Percentiles rank a stretch among this genome's conserved stretches.
These are phyloP conservation scores for Trichoderma reesei DNA, from an alignment of 495 filamentous ascomycete genomes.

Conservation along the genomic window DNA sequence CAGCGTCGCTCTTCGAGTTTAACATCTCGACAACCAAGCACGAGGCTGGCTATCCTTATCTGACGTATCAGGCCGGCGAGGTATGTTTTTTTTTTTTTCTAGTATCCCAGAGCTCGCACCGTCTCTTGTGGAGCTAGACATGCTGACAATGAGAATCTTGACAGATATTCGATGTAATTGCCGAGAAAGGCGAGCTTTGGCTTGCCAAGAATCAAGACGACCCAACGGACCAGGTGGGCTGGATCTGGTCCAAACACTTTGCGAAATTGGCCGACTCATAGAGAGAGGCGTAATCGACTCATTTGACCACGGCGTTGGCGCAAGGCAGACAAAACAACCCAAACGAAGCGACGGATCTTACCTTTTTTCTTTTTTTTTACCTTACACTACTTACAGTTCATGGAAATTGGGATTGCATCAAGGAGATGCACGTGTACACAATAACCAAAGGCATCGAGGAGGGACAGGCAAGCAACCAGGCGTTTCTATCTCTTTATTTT, in stretches of 20 bases:
- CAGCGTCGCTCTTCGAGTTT: constrained; percentile 91
- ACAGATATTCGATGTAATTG: constrained; percentile 79
- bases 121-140: not conserved
- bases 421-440: constrained; percentile 2
- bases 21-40: constrained; percentile 85
- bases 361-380: too few relatives aligned
- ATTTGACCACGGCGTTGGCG: constrained; percentile 5
- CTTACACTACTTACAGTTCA: not conserved
- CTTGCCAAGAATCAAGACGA: constrained; percentile 96
- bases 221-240: constrained; percentile 63
- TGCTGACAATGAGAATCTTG: constrained; percentile 15
- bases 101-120: not conserved
- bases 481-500: not conserved
- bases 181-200: constrained; percentile 95
- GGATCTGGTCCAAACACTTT: constrained; percentile 99
- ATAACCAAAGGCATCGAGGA: not conserved
- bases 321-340: not conserved
- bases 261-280: constrained; percentile 57
- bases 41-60: constrained; percentile 90
- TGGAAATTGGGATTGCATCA: not conserved
- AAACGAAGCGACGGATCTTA: not conserved
- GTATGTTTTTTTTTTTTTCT: too few relatives aligned
- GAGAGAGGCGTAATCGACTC: not conserved
- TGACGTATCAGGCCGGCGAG: constrained; percentile 90
- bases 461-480: not conserved